Evolutionary conservation across 805 yeast species (phyloP).

Genomic region (Nakazawaea peltata): DNA sequence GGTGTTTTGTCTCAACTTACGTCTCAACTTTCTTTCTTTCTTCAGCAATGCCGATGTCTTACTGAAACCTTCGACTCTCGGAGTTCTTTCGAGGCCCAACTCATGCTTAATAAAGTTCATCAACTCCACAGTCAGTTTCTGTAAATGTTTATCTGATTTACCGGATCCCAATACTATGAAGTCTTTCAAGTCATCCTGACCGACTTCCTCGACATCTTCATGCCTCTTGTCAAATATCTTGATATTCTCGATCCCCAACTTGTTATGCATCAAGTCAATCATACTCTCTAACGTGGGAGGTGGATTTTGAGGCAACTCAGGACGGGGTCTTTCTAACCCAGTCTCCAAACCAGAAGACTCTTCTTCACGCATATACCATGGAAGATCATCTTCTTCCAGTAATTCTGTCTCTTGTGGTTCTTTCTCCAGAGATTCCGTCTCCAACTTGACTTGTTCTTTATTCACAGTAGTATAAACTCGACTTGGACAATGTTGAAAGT

Average conservation of each 20-base stretch:
- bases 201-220: constrained; percentile 23
- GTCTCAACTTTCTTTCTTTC: constrained; percentile 41
- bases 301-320: constrained; percentile 49
- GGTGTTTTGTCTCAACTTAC: constrained; percentile 45
- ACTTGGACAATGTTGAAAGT: no score
- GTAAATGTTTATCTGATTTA: constrained; percentile 66
- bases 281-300: constrained; percentile 45
- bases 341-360: constrained; percentile 17
- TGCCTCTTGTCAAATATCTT: constrained; percentile 54
- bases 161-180: constrained; percentile 68
- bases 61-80: constrained; percentile 65
- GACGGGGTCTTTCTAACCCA: constrained; percentile 28
- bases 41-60: constrained; percentile 48
- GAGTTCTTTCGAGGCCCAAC: constrained; percentile 25
- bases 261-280: constrained; percentile 38
- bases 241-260: constrained; percentile 61
- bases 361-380: constrained; percentile 25
- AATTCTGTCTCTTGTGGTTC: no score
- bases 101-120: constrained; percentile 49
- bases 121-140: constrained; percentile 58
- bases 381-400: neutral
- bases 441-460: no score
- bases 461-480: no score
- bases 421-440: no score
- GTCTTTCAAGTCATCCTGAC: constrained; percentile 31